Base-by-base conservation (phyloP, 306 rosid genomes). In the Nissolia schottii region DNA sequence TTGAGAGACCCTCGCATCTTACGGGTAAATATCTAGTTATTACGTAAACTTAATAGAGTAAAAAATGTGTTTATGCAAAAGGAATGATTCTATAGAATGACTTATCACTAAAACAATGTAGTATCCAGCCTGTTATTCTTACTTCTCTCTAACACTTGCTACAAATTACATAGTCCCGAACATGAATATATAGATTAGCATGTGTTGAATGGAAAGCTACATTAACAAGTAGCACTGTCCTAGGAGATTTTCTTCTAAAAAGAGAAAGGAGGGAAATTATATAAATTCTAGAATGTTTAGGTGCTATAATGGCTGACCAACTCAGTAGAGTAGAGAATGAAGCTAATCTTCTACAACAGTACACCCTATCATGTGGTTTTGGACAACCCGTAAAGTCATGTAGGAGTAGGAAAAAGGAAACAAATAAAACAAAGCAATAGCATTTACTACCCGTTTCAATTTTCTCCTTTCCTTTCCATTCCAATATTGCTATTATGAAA, bases 371-470 rank as follows among this genome's bases (percentile, higher is more conserved):
- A 77, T 62, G 77, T 61, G 72, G 38, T 37, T 58, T 22, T 37
- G 40, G 74, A 73, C 73, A 76, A 63, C 78, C 63, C 58, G 3
- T 73, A 56, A 77, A 80, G 64, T 53, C 12, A 35, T 38, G 27
- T 19, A 23, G 13, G 41, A n/a, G 6, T 32, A 31, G 16, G 16
- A 67, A 10, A 74, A 46, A 57, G 55, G 14, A 34, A 70, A 59
- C 23, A 7, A 62, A 16, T 60, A 29, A 67, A 13, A 29, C 3
- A 25, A 18, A n/a, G 41, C 50, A 28, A 53, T 14, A n/a, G 32
- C 50, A 28, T 62, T 79, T 67, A 41, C 46, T 55, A 10, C 12
- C 12, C 54, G 53, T 62, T n/a, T n/a, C n/a, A n/a, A n/a, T 53
- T 60, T 62, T 54, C 14, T 54, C 41, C 27, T 67, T 59, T 64